Evolutionary conservation across 2,329 filamentous ascomycete genomes (phyloP).

Genomic region (Grosmannia penicillata): DNA sequence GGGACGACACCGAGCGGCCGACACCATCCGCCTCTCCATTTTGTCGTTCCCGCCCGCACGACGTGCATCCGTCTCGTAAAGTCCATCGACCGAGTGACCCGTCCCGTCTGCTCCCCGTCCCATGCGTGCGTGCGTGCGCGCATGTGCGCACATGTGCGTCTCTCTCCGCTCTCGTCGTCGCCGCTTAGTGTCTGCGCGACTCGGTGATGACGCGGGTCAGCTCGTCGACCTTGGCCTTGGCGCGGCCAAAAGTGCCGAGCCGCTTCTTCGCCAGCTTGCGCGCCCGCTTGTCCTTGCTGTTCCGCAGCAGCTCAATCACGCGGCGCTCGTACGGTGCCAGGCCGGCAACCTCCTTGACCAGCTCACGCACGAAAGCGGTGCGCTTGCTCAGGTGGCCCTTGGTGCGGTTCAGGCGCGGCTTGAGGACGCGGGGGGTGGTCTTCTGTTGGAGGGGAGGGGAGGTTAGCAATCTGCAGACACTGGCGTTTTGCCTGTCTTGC

Average conservation of each 20-base stretch:
- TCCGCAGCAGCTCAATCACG: constrained; percentile 96
- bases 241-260: constrained; percentile 97
- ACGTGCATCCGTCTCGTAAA: no score
- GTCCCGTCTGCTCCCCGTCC: no score
- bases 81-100: no score
- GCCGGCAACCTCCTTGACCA: constrained; percentile 96
- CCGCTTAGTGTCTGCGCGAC: constrained; percentile 55
- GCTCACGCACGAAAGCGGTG: constrained; percentile 90
- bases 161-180: not conserved
- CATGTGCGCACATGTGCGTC: not conserved
- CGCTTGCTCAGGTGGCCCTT: constrained; percentile 97
- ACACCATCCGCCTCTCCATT: not conserved
- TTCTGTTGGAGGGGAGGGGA: constrained; percentile 40
- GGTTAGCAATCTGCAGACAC: constrained; percentile 27
- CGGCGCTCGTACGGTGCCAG: constrained; percentile 95
- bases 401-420: constrained; percentile 67
- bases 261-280: constrained; percentile 99
- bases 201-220: constrained; percentile 96
- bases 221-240: constrained; percentile 99
- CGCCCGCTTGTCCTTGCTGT: constrained; percentile 98
- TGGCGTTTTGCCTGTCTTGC: no score
- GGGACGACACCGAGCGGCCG: not conserved
- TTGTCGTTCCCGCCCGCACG: no score
- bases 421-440: constrained; percentile 64
- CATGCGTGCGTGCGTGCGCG: no score